A percentile compares a stretch with the other conserved stretches of the same genome.
phyloP scores from a whole-genome alignment of 2,329 filamentous ascomycete genomes.

The Dothideomycetes sp. region DNA sequence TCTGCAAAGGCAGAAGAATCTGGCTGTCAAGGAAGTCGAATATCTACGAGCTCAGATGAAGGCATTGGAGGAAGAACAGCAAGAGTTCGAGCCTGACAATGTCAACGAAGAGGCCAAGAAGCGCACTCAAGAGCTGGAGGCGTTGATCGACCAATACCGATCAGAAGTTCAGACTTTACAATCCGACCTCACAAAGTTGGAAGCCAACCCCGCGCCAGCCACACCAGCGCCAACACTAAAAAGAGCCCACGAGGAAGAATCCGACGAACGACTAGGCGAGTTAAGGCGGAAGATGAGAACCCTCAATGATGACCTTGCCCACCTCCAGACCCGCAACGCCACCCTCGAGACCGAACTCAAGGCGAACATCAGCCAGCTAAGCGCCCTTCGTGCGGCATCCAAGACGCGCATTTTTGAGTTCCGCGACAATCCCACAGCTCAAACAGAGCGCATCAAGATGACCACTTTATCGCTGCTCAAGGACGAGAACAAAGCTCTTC shows the following conservation, averaged over 20 bases:
- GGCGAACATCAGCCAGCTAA: slow-evolving; percentile 62
- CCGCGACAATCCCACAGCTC: slow-evolving; percentile 82
- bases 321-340: slow-evolving; percentile 57
- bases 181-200: slow-evolving; percentile 57
- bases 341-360: slow-evolving; percentile 66
- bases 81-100: slow-evolving; percentile 69
- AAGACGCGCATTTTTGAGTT: slow-evolving; percentile 77
- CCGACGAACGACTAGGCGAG: slow-evolving; percentile 66
- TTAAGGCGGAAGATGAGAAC: slow-evolving; percentile 79
- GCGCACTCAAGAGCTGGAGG: slow-evolving; percentile 71
- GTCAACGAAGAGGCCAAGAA: slow-evolving; percentile 65
- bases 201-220: slow-evolving; percentile 47
- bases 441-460: slow-evolving; percentile 74
- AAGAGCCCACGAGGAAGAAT: slow-evolving; percentile 38
- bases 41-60: slow-evolving; percentile 88
- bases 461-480: slow-evolving; percentile 66
- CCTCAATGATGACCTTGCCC: slow-evolving; percentile 65
- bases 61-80: slow-evolving; percentile 75
- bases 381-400: slow-evolving; percentile 52
- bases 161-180: slow-evolving; percentile 66
- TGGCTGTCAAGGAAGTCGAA: slow-evolving; percentile 87
- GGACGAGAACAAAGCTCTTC: slow-evolving; percentile 73
- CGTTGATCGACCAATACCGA: slow-evolving; percentile 79
- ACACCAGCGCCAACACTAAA: slow-evolving; percentile 29
- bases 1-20: slow-evolving; percentile 71